These are phyloP conservation scores for Ophiostoma ulmi DNA, from an alignment of 2,329 filamentous ascomycete genomes.

Conservation along the genomic window DNA sequence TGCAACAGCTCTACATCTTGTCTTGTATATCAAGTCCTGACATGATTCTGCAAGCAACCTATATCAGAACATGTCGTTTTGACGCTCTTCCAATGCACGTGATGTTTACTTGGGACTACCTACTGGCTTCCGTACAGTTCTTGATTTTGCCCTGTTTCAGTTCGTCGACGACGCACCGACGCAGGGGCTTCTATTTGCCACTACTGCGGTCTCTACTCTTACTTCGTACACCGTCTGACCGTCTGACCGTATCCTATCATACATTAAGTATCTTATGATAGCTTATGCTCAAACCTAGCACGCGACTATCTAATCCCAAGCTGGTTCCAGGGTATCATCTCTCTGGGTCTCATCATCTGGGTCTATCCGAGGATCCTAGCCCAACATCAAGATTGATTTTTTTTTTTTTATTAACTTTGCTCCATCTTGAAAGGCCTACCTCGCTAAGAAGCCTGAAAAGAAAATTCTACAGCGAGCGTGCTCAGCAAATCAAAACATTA, in stretches of 20 bases:
- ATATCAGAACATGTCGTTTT: too few relatives aligned
- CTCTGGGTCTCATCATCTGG: neutral
- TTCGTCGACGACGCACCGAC: neutral
- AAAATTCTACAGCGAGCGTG: neutral
- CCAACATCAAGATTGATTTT: neutral
- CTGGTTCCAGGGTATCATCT: neutral
- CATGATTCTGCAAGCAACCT: neutral
- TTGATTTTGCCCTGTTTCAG: constrained; percentile 2
- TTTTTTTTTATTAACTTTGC: too few relatives aligned
- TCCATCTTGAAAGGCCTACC: neutral
- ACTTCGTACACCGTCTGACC: constrained; percentile 8
- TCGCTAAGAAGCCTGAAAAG: too few relatives aligned
- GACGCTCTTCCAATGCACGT: neutral
- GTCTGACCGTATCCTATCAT: neutral
- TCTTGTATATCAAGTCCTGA: neutral
- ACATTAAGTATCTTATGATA: neutral
- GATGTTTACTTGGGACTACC: too few relatives aligned
- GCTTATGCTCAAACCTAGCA: neutral
- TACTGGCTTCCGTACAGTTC: neutral
- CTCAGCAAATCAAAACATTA: neutral
- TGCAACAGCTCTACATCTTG: neutral
- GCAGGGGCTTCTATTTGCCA: neutral
- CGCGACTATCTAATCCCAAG: neutral
- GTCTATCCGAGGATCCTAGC: neutral
- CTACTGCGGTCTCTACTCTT: neutral